Conservation (phyloP, 2,329 filamentous ascomycete species). For the Colletotrichum scovillei region DNA sequence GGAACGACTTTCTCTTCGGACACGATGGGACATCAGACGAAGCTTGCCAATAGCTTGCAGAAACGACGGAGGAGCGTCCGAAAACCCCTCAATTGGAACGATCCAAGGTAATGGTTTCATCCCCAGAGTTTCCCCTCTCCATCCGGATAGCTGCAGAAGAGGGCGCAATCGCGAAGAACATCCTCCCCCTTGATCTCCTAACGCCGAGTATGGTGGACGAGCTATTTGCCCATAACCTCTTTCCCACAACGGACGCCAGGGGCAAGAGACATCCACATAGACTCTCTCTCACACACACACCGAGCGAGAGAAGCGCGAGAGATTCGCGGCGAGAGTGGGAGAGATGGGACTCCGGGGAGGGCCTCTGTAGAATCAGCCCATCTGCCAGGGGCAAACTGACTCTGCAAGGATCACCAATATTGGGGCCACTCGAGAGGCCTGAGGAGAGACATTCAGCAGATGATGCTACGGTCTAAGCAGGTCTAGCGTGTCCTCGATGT, state of each 20-base stretch:
- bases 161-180: neutral
- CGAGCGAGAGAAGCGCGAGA: neutral
- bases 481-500: neutral
- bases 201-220: neutral
- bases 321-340: too few relatives aligned
- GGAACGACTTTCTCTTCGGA: neutral
- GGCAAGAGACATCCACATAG: neutral
- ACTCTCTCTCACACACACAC: neutral
- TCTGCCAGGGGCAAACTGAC: conserved; percentile 22
- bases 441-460: conserved; percentile 19
- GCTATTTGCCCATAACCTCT: conserved; percentile 9
- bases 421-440: conserved; percentile 22
- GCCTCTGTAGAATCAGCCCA: conserved; percentile 19
- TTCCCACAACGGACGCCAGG: neutral
- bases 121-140: neutral
- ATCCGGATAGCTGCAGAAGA: neutral
- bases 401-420: conserved; percentile 33
- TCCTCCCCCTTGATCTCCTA: conserved; percentile 9
- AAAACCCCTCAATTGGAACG: neutral
- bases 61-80: neutral
- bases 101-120: neutral
- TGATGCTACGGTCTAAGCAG: conserved; percentile 18
- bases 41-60: conserved; percentile 3
- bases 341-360: neutral
- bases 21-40: neutral